A percentile compares a stretch with the other conserved stretches of the same genome.
Evolutionary conservation across 805 yeast species (phyloP).

Genomic region (Metschnikowia henanensis): DNA sequence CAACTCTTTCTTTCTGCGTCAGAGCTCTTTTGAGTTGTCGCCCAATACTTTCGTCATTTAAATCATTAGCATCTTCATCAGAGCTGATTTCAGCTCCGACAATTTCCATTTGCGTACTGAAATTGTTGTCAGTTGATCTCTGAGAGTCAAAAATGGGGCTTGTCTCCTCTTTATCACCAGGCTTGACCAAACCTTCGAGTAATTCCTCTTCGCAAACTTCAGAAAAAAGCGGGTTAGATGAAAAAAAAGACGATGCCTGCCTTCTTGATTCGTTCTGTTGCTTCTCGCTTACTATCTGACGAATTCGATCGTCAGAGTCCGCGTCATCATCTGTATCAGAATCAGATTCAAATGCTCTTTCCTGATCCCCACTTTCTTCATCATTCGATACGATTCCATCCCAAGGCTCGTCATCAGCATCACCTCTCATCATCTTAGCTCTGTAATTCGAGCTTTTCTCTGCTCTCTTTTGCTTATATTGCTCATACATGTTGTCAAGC

Average conservation of each 20-base stretch:
- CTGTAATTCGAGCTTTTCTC: slow-evolving; percentile 68
- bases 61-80: slow-evolving; percentile 40
- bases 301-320: slow-evolving; percentile 63
- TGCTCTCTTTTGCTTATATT: slow-evolving; percentile 63
- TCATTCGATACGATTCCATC: slow-evolving; percentile 58
- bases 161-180: neutral
- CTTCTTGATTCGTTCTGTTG: slow-evolving; percentile 33
- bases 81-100: slow-evolving; percentile 31
- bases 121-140: slow-evolving; percentile 20
- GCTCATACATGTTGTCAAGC: slow-evolving; percentile 77
- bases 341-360: slow-evolving; percentile 40
- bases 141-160: slow-evolving; percentile 9
- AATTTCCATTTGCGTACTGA: slow-evolving; percentile 46
- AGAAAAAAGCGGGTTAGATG: slow-evolving; percentile 40
- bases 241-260: slow-evolving; percentile 39
- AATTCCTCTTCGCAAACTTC: slow-evolving; percentile 50
- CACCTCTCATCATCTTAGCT: slow-evolving; percentile 75
- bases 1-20: slow-evolving; percentile 64
- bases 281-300: slow-evolving; percentile 51
- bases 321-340: slow-evolving; percentile 52
- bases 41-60: slow-evolving; percentile 46
- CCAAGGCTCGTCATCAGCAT: slow-evolving; percentile 75
- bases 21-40: slow-evolving; percentile 39
- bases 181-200: slow-evolving; percentile 12
- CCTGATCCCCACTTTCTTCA: slow-evolving; percentile 41